These are phyloP conservation scores for Fistulinella prunicolor DNA, from an alignment of 768 basidiomycete genomes.

Conservation along the genomic window DNA sequence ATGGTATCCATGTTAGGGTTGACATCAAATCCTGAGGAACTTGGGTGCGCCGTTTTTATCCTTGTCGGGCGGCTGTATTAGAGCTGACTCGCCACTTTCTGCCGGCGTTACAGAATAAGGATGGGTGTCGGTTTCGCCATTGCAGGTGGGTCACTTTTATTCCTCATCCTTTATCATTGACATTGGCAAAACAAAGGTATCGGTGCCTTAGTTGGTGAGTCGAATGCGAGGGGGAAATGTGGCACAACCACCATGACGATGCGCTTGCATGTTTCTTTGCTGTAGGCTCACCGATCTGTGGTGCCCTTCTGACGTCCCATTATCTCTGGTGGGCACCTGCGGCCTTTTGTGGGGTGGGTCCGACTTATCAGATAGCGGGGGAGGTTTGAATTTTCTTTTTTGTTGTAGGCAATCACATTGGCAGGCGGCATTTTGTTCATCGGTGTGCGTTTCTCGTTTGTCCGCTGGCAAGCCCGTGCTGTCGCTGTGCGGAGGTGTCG, in stretches of 20 bases:
- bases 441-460: slow-evolving; percentile 12
- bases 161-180: not conserved
- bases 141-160: slow-evolving; percentile 30
- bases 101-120: slow-evolving; percentile 21
- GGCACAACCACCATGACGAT: not conserved
- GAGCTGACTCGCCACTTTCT: not conserved
- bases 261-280: slow-evolving; percentile 12
- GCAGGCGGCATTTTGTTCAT: slow-evolving; percentile 5
- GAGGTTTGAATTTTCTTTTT: not conserved
- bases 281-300: slow-evolving; percentile 53
- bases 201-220: slow-evolving; percentile 23
- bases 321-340: slow-evolving; percentile 60
- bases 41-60: slow-evolving; percentile 37
- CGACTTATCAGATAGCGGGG: not conserved
- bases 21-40: slow-evolving; percentile 47
- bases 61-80: slow-evolving; percentile 2
- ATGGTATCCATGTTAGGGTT: slow-evolving; percentile 45
- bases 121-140: slow-evolving; percentile 50
- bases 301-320: slow-evolving; percentile 47
- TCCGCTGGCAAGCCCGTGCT: not conserved
- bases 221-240: not conserved
- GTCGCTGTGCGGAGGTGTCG: too few relatives aligned
- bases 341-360: slow-evolving; percentile 45
- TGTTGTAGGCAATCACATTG: slow-evolving; percentile 11
- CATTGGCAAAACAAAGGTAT: slow-evolving; percentile 11